phyloP scores from a whole-genome alignment of 208 protist genomes.

The Herpetomonas tarakana region DNA sequence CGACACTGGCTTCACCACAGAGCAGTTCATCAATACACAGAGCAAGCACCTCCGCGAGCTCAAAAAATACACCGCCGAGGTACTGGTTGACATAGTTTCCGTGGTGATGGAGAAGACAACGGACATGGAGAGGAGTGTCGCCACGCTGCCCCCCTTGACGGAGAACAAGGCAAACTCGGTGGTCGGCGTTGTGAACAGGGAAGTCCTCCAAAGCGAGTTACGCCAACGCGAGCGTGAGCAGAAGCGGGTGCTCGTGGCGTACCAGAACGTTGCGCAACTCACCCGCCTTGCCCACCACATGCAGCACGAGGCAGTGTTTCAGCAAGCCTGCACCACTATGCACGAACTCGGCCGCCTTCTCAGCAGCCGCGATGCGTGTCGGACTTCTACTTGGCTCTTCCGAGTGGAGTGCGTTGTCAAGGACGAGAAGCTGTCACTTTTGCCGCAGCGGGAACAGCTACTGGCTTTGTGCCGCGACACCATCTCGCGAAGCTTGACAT shows the following conservation, averaged over 20 bases:
- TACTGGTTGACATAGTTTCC: conserved; percentile 33
- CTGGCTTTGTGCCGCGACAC: conserved; percentile 22
- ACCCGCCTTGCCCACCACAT: conserved; percentile 80
- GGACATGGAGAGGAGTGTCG: conserved; percentile 49
- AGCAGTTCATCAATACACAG: conserved; percentile 31
- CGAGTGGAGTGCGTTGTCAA: conserved; percentile 62
- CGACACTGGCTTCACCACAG: conserved; percentile 13
- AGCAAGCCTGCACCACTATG: conserved; percentile 51
- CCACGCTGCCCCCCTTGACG: conserved; percentile 34
- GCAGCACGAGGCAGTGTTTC: conserved; percentile 68
- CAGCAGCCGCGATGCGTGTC: conserved; percentile 22
- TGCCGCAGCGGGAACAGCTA: conserved; percentile 41
- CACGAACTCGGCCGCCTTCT: conserved; percentile 53
- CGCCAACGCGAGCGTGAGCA: conserved; percentile 50
- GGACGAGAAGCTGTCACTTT: conserved; percentile 33
- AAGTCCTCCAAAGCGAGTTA: conserved; percentile 64
- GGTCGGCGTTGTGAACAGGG: conserved; percentile 83
- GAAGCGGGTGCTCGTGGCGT: conserved; percentile 82
- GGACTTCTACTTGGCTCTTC: conserved; percentile 62
- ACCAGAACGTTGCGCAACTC: conserved; percentile 72
- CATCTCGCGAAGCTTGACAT: conserved; percentile 34
- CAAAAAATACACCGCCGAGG: conserved; percentile 55
- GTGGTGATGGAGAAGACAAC: conserved; percentile 42
- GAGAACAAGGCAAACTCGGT: conserved; percentile 31
- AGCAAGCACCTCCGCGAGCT: conserved; percentile 27